phyloP scores from a whole-genome alignment of 2,329 filamentous ascomycete genomes.

The Trichoderma sp. region DNA sequence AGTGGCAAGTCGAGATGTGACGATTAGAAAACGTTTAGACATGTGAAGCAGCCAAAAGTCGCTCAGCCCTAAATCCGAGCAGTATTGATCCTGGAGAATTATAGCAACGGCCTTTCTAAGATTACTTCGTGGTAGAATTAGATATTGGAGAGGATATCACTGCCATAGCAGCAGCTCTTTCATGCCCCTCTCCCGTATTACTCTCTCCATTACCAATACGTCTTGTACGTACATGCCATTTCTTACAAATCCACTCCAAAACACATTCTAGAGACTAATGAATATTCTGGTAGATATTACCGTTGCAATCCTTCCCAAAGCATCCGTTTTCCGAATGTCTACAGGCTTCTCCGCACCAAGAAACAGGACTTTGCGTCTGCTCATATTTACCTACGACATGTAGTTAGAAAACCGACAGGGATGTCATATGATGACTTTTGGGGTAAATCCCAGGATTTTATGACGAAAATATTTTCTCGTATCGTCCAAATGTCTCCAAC shows the following conservation, averaged over 20 bases:
- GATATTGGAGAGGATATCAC: neutral
- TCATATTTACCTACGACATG: neutral
- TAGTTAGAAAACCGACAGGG: neutral
- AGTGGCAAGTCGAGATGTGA: neutral
- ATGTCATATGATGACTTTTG: neutral
- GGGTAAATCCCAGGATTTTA: neutral
- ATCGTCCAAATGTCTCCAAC: neutral
- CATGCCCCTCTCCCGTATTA: neutral
- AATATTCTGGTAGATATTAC: neutral
- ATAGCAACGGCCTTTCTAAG: neutral
- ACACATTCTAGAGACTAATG: neutral
- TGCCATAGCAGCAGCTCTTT: neutral
- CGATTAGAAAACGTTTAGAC: neutral
- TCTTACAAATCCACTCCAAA: neutral
- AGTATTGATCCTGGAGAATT: neutral
- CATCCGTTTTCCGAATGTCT: neutral
- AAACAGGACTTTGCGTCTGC: neutral
- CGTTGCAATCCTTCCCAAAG: neutral
- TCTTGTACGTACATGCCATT: neutral
- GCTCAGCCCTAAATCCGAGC: neutral
- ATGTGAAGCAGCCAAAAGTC: neutral
- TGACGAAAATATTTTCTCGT: no score
- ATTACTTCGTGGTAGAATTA: neutral
- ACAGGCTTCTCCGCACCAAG: conserved; percentile 3
- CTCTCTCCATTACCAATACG: neutral